Percentiles rank a stretch among this genome's conserved stretches.
Evolutionary conservation across 1,284 basidiomycete genomes (phyloP).

Genomic region (Rhizoctonia solani): DNA sequence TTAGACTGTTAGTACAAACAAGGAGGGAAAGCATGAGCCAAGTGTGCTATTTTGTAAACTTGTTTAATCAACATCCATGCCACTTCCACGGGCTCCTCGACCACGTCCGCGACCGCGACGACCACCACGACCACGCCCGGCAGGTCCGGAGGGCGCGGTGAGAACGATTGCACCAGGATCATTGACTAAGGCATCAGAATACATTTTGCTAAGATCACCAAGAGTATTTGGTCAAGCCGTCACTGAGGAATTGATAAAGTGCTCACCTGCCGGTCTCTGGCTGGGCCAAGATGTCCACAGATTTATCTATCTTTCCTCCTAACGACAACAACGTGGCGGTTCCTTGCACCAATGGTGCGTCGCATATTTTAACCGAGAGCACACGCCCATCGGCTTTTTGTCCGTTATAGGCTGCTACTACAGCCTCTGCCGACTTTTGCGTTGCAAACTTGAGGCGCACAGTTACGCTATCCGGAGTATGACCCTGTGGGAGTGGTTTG

Average conservation of each 20-base stretch:
- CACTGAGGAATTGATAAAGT: background rate
- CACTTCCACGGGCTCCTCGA: constrained; percentile 34
- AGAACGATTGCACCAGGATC: constrained; percentile 29
- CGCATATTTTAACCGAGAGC: constrained; percentile 35
- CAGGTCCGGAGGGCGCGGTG: constrained; percentile 15
- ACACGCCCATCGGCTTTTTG: constrained; percentile 37
- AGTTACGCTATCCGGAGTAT: constrained; percentile 30
- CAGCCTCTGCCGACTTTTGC: constrained; percentile 29
- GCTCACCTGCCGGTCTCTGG: constrained; percentile 29
- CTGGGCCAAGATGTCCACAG: constrained; percentile 33
- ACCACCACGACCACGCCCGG: constrained; percentile 30
- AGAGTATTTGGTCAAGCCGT: background rate
- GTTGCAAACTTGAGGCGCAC: constrained; percentile 36
- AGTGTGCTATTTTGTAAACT: background rate
- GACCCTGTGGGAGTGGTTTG: constrained; percentile 33
- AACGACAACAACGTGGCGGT: constrained; percentile 22
- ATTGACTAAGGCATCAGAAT: constrained; percentile 34
- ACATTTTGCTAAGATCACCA: constrained; percentile 36
- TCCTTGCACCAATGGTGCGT: constrained; percentile 15
- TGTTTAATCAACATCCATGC: constrained; percentile 29
- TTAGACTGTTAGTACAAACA: constrained; percentile 18
- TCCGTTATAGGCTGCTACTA: constrained; percentile 33
- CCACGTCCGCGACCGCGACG: constrained; percentile 33
- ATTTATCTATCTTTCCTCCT: constrained; percentile 28
- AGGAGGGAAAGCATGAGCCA: background rate